Evolutionary conservation across 495 filamentous ascomycete genomes (phyloP).

Genomic region (Pyronema omphalodes): DNA sequence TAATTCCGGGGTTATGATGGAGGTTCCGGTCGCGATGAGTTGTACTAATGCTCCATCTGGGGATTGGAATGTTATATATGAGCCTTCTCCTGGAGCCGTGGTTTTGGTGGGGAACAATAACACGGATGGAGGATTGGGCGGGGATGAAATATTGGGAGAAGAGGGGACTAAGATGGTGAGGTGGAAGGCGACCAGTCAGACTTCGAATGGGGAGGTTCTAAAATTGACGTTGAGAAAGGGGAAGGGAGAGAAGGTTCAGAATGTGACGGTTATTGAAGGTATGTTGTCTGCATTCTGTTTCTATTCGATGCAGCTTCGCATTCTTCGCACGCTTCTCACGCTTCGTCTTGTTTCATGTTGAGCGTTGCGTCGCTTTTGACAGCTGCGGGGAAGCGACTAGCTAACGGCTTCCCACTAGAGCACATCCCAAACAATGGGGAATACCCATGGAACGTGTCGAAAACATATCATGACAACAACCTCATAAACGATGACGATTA

Average conservation of each 20-base stretch:
- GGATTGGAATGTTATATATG: constrained; percentile 14
- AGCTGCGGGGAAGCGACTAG: too few species aligned
- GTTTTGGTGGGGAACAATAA: neutral
- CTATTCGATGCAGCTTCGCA: too few species aligned
- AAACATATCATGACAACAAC: constrained; percentile 7
- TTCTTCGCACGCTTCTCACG: too few species aligned
- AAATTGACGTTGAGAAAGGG: constrained; percentile 18
- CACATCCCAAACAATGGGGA: constrained; percentile 16
- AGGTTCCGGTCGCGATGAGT: constrained; percentile 9
- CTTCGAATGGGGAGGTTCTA: constrained; percentile 11
- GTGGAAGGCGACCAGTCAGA: constrained; percentile 4
- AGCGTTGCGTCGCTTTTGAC: too few species aligned
- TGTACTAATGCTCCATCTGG: constrained; percentile 2
- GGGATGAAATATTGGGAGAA: neutral
- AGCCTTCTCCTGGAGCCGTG: constrained; percentile 11
- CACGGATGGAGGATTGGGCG: neutral
- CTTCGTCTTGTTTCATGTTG: too few species aligned
- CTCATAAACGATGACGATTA: constrained; percentile 17
- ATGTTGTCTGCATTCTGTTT: neutral
- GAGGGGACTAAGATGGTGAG: neutral
- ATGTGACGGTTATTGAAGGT: constrained; percentile 18
- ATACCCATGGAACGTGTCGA: constrained; percentile 18
- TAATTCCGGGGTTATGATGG: constrained; percentile 7
- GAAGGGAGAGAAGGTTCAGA: constrained; percentile 6
- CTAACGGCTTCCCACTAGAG: neutral